These are phyloP conservation scores for Dimargaris xerosporica DNA, from an alignment of 192 early-diverging fungal genomes.

Conservation along the genomic window DNA sequence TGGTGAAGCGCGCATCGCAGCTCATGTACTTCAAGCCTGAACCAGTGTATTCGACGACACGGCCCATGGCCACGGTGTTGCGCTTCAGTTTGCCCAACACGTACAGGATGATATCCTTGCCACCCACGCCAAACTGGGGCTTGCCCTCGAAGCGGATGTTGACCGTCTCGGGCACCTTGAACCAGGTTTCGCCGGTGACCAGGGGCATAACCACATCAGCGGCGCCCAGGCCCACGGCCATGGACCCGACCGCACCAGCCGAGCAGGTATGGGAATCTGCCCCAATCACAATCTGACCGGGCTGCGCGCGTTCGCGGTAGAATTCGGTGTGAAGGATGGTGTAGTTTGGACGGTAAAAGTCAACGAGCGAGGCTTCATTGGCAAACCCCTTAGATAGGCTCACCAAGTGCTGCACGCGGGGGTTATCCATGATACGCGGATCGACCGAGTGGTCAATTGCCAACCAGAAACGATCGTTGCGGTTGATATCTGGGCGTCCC, in stretches of 20 bases:
- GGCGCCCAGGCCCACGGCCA: slow-evolving; percentile 67
- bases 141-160: slow-evolving; percentile 57
- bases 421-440: slow-evolving; percentile 52
- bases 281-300: slow-evolving; percentile 64
- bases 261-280: slow-evolving; percentile 74
- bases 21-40: slow-evolving; percentile 61
- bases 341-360: slow-evolving; percentile 61
- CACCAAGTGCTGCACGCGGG: slow-evolving; percentile 52
- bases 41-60: slow-evolving; percentile 64
- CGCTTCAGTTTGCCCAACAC: slow-evolving; percentile 69
- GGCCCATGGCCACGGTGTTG: slow-evolving; percentile 67
- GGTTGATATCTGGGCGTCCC: slow-evolving; percentile 57
- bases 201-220: slow-evolving; percentile 73
- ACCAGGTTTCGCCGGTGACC: slow-evolving; percentile 69
- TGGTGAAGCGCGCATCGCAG: slow-evolving; percentile 67
- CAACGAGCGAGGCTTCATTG: slow-evolving; percentile 53
- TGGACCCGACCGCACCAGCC: slow-evolving; percentile 57
- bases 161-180: slow-evolving; percentile 67
- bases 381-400: slow-evolving; percentile 45
- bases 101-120: slow-evolving; percentile 68
- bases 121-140: slow-evolving; percentile 64
- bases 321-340: slow-evolving; percentile 75
- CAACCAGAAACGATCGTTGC: slow-evolving; percentile 71
- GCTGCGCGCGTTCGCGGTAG: slow-evolving; percentile 68
- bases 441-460: slow-evolving; percentile 67